Percentiles rank a stretch among this genome's conserved stretches.
Conservation (phyloP, 2,329 filamentous ascomycete species). For the Aspergillus fructus region DNA sequence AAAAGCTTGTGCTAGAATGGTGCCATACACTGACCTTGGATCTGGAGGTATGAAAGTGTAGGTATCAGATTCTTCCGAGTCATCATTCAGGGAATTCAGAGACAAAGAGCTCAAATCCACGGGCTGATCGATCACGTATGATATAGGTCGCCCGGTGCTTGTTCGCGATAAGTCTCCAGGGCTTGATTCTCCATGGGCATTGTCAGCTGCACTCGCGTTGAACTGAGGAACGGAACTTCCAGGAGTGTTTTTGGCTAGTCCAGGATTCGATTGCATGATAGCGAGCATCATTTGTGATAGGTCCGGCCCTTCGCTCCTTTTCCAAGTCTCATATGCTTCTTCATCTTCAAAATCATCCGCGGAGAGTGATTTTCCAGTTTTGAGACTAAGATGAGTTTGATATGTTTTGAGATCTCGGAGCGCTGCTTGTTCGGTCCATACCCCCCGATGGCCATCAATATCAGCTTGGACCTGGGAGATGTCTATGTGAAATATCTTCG, state of each 20-base stretch:
- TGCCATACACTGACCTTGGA: constrained; percentile 77
- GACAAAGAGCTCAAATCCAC: constrained; percentile 61
- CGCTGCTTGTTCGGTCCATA: constrained; percentile 91
- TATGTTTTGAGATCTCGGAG: constrained; percentile 91
- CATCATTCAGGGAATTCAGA: constrained; percentile 58
- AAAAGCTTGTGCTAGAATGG: constrained; percentile 75
- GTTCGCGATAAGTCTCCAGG: constrained; percentile 49
- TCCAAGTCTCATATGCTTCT: constrained; percentile 86
- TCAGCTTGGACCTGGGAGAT: constrained; percentile 80
- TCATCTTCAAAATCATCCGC: constrained; percentile 87
- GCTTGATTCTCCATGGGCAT: constrained; percentile 37
- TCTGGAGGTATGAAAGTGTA: constrained; percentile 91
- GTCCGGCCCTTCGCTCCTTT: constrained; percentile 81
- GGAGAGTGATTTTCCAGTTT: constrained; percentile 72
- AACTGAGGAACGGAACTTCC: constrained; percentile 59
- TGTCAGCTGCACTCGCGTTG: constrained; percentile 43
- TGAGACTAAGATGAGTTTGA: constrained; percentile 80
- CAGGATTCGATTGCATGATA: constrained; percentile 80
- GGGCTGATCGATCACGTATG: constrained; percentile 65
- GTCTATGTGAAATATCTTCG: constrained; percentile 78
- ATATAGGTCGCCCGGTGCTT: constrained; percentile 48
- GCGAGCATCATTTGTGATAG: constrained; percentile 92
- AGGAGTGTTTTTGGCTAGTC: constrained; percentile 74
- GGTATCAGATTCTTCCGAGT: constrained; percentile 51
- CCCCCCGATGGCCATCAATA: constrained; percentile 74